Evolutionary conservation across 1,284 basidiomycete genomes (phyloP).

Genomic region (Ganoderma lingzhi): DNA sequence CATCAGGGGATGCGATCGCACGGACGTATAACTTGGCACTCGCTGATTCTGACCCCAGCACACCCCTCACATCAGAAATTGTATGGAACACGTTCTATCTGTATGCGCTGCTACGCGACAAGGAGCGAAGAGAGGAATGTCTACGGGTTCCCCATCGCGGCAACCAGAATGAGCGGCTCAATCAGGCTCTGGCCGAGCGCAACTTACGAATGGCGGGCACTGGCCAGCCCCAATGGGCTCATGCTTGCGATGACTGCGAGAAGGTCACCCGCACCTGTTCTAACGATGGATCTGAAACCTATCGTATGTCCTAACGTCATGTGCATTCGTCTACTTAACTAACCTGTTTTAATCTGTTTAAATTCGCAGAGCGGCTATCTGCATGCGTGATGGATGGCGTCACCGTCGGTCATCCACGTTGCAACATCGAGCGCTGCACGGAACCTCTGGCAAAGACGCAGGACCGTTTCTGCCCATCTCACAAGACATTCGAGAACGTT

Average conservation of each 20-base stretch:
- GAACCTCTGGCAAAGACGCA: slow-evolving; percentile 26
- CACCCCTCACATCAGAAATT: neutral
- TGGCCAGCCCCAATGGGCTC: neutral
- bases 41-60: neutral
- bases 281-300: too few species aligned
- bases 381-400: slow-evolving; percentile 44
- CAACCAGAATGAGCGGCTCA: neutral
- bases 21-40: neutral
- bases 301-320: too few species aligned
- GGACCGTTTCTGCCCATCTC: slow-evolving; percentile 21
- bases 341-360: too few species aligned
- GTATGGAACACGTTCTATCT: slow-evolving; percentile 8
- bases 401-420: slow-evolving; percentile 43
- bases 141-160: neutral
- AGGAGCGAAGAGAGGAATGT: too few species aligned
- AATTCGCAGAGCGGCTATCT: slow-evolving; percentile 6
- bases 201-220: neutral
- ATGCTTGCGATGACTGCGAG: slow-evolving; percentile 32
- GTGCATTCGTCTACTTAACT: too few species aligned
- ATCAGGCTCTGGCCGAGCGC: neutral
- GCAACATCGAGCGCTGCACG: slow-evolving; percentile 36
- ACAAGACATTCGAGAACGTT: neutral
- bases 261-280: too few species aligned
- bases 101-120: neutral
- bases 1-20: neutral